Percentiles rank a stretch among this genome's conserved stretches.
Conservation (phyloP, 73 alveolate genomes). For the Breviolum minutum region DNA sequence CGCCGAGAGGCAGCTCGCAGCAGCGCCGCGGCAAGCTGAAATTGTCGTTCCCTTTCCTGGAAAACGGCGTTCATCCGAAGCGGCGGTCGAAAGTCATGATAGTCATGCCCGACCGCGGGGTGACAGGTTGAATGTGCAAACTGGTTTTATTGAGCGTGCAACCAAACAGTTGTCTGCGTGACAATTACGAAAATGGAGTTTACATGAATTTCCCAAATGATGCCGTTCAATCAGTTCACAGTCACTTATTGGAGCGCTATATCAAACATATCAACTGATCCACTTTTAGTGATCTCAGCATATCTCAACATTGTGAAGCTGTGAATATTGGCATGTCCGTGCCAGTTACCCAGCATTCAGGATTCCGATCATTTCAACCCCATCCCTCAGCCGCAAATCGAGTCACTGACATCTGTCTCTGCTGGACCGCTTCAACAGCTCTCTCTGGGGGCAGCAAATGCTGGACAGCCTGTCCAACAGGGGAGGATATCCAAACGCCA, state of each 20-base stretch:
- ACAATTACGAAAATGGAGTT: neutral
- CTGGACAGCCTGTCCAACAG: neutral
- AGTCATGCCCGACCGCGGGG: neutral
- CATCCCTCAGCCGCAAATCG: too few species aligned
- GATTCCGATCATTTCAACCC: too few species aligned
- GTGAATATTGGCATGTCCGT: too few species aligned
- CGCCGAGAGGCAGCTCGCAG: conserved; percentile 24
- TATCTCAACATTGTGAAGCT: too few species aligned
- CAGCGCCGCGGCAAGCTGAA: conserved; percentile 44
- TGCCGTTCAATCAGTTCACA: too few species aligned
- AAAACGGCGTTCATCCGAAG: neutral
- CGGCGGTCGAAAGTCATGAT: too few species aligned
- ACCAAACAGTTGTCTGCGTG: neutral
- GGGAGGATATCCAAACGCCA: too few species aligned
- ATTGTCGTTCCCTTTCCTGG: conserved; percentile 13
- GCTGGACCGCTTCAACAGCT: neutral
- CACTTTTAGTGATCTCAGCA: too few species aligned
- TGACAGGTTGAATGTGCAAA: neutral
- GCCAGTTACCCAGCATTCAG: too few species aligned
- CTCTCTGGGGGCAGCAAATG: neutral
- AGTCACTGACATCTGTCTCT: neutral
- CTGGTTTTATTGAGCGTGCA: neutral
- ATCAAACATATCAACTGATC: too few species aligned
- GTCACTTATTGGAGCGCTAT: too few species aligned
- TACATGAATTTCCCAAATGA: too few species aligned